A percentile compares a stretch with the other conserved stretches of the same genome.
Evolutionary conservation across 2,329 filamentous ascomycete species (phyloP).

Genomic region (Fusarium dlaminii): DNA sequence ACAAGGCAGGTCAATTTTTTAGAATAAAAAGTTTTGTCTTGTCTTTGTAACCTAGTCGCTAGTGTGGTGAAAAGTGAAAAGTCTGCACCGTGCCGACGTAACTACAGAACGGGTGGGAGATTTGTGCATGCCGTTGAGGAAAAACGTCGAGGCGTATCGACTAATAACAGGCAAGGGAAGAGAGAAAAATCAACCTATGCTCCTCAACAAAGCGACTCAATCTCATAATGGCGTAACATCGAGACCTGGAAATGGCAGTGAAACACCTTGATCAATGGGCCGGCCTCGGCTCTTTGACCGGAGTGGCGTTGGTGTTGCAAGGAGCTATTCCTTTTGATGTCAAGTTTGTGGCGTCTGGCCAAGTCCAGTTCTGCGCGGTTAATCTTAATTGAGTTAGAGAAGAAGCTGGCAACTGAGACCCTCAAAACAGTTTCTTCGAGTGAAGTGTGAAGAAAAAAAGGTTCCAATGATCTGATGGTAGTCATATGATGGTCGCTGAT

Average conservation of each 20-base stretch:
- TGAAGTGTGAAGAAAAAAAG: not conserved
- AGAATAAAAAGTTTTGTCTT: constrained; percentile 2
- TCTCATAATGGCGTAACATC: constrained; percentile 28
- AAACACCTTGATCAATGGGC: constrained; percentile 33
- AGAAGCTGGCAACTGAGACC: not conserved
- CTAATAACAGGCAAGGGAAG: constrained; percentile 5
- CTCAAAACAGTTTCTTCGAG: not conserved
- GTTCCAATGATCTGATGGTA: not conserved
- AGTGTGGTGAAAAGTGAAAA: constrained; percentile 9
- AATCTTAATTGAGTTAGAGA: constrained; percentile 33
- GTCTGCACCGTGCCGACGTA: constrained; percentile 10
- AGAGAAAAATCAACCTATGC: constrained; percentile 6
- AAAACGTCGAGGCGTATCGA: constrained; percentile 24
- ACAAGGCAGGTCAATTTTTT: constrained; percentile 20
- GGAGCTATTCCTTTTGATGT: constrained; percentile 22
- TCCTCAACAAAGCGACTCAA: constrained; percentile 32
- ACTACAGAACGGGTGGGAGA: constrained; percentile 10
- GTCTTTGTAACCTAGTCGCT: not conserved
- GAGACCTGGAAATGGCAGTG: constrained; percentile 28
- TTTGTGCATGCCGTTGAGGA: constrained; percentile 28
- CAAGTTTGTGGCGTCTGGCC: constrained; percentile 24
- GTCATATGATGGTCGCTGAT: not conserved
- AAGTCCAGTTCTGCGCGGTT: constrained; percentile 32
- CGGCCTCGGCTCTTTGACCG: constrained; percentile 30
- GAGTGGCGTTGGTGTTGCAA: constrained; percentile 16